Evolutionary conservation across 495 filamentous ascomycete genomes (phyloP).

Genomic region (Coniosporium apollinis): DNA sequence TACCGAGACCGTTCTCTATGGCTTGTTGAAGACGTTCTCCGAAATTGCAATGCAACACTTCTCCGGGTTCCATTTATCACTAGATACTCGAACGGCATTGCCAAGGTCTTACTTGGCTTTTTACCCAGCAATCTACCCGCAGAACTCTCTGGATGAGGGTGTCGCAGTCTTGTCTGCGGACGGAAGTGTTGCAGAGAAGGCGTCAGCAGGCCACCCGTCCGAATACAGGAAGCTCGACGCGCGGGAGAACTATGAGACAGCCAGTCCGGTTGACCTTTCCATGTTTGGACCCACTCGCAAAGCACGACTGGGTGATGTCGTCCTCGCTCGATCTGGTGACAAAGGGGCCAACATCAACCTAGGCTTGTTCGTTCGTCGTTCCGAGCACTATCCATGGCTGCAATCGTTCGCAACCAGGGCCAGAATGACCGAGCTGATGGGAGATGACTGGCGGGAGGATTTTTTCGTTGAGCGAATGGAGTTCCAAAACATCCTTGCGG

Average conservation of each 20-base stretch:
- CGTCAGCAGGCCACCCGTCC: conserved; percentile 5
- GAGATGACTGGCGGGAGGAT: conserved; percentile 12
- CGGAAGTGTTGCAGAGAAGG: neutral
- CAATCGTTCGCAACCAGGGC: conserved; percentile 14
- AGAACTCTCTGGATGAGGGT: conserved; percentile 10
- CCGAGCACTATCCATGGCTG: conserved; percentile 21
- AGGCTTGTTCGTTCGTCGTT: conserved; percentile 16
- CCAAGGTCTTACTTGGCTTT: conserved; percentile 20
- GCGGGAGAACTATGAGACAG: conserved; percentile 9
- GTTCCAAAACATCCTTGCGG: conserved; percentile 15
- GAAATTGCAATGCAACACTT: conserved; percentile 10
- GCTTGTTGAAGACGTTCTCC: conserved; percentile 6
- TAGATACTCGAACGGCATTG: conserved; percentile 15
- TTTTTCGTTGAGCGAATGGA: conserved; percentile 19
- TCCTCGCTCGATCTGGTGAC: conserved; percentile 21
- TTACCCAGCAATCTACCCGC: conserved; percentile 9
- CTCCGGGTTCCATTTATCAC: conserved; percentile 9
- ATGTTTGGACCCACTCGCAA: conserved; percentile 12
- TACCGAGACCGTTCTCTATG: conserved; percentile 4
- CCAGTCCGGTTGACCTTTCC: conserved; percentile 4
- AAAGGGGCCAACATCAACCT: conserved; percentile 23
- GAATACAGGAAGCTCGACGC: conserved; percentile 1
- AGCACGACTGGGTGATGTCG: conserved; percentile 18
- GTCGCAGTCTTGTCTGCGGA: conserved; percentile 4
- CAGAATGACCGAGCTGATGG: conserved; percentile 19